Evolutionary conservation across 305 asterid species (phyloP).

Genomic region (Euphrasia arctica): DNA sequence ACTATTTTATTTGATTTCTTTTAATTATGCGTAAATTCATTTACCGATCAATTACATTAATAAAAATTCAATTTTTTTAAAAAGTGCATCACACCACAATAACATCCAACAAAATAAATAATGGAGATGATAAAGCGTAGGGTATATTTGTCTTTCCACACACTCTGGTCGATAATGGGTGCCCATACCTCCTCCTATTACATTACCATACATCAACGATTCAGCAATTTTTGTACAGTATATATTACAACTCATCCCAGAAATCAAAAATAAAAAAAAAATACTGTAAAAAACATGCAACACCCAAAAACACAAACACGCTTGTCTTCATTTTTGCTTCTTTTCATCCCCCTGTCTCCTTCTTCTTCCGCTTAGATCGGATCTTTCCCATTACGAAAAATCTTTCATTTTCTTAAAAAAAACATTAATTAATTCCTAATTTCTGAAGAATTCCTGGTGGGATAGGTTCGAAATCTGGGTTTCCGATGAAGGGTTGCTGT

Average conservation of each 20-base stretch:
- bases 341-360: slow-evolving; percentile 42
- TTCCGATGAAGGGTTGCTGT: slow-evolving; percentile 27
- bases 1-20: too few species aligned
- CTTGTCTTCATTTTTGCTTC: slow-evolving; percentile 32
- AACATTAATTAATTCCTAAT: neutral
- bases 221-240: neutral
- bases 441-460: slow-evolving; percentile 16
- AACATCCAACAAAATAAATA: too few species aligned
- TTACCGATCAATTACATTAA: too few species aligned
- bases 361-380: slow-evolving; percentile 73
- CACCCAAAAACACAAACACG: slow-evolving; percentile 36
- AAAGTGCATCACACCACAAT: too few species aligned
- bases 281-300: slow-evolving; percentile 42
- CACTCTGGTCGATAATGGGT: slow-evolving; percentile 26
- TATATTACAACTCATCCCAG: slow-evolving; percentile 30
- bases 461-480: slow-evolving; percentile 25
- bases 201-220: slow-evolving; percentile 3
- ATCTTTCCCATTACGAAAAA: slow-evolving; percentile 39
- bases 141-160: neutral
- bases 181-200: slow-evolving; percentile 26
- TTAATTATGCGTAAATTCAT: too few species aligned
- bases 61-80: too few species aligned
- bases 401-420: too few species aligned
- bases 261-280: slow-evolving; percentile 1
- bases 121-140: neutral